A percentile compares a stretch with the other conserved stretches of the same genome.
Conservation (phyloP, 352 stramenopile genomes). For the Discostella stelligera region DNA sequence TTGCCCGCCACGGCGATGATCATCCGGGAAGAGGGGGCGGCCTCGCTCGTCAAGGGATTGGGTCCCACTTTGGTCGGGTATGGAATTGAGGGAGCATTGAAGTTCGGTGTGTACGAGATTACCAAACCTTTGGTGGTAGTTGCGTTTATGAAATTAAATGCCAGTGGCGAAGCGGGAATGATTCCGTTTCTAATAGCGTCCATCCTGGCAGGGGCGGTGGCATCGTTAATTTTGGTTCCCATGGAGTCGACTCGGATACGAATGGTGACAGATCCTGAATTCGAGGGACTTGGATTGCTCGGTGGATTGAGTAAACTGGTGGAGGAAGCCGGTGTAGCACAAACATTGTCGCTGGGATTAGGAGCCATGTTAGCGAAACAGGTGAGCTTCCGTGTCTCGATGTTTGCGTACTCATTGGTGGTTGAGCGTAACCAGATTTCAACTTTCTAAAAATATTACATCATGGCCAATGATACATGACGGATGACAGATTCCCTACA, state of each 20-base stretch:
- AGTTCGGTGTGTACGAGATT: slow-evolving; percentile 67
- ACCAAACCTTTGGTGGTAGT: slow-evolving; percentile 48
- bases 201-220: slow-evolving; percentile 56
- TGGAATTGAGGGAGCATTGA: slow-evolving; percentile 61
- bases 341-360: slow-evolving; percentile 51
- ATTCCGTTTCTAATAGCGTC: slow-evolving; percentile 50
- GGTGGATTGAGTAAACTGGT: slow-evolving; percentile 36
- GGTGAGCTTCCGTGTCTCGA: slow-evolving; percentile 17
- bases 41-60: slow-evolving; percentile 37
- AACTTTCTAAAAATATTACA: background rate
- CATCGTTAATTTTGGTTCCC: slow-evolving; percentile 56
- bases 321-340: slow-evolving; percentile 40
- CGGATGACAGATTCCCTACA: slow-evolving; percentile 54
- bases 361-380: slow-evolving; percentile 64
- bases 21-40: slow-evolving; percentile 47
- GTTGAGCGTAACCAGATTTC: too few species aligned
- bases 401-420: background rate
- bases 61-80: slow-evolving; percentile 62
- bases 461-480: background rate
- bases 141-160: slow-evolving; percentile 23
- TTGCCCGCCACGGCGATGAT: slow-evolving; percentile 41
- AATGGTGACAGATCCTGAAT: slow-evolving; percentile 55
- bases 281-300: slow-evolving; percentile 30
- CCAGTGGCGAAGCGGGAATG: slow-evolving; percentile 4
- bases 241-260: slow-evolving; percentile 63